Base-by-base conservation (phyloP, 1,139 yeast genomes). In the Hanseniaspora sp. region DNA sequence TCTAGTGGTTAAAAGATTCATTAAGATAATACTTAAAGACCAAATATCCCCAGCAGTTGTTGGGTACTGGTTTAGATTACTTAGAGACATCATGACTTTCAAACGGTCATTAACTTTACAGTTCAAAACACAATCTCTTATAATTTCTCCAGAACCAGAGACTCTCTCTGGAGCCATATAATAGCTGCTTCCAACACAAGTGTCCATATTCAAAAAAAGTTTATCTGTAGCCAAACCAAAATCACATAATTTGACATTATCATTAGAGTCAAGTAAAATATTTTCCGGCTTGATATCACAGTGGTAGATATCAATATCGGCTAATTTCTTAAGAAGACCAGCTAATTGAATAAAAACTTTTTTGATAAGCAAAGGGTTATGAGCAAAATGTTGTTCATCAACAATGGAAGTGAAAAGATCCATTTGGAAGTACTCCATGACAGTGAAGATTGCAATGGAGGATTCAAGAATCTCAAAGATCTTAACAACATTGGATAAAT, bases 271-370 rank as follows among this genome's bases (percentile, higher is more conserved):
- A 53, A 82, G 75, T 71, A 88, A 72, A 48, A 88, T 77, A 65
- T 88, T 88, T 67, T 88, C 96, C 1, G 96, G 96, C 68, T 88
- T 87, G 61, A 88, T 75, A 67, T 88, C 96, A 67, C 96, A 88
- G 65, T 88, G 96, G 63, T 77, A 88, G 13, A 88, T 78, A 39
- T 80, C 78, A 44, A 74, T 71, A 12, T 75, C 70, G 61, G 83
- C 86, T 63, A 95, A 84, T 67, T 79, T 82, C 46, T 75, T 74
- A 37, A 88, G 73, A 1, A 82, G 95, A 57, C 83, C 86, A 18
- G 86, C 71, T 51, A 88, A 70, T 67, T 88, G 96, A 33, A 82
- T 67, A 66, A 87, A 86, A 44, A 85, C 86, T 55, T 77, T 76
- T 63, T 83, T 84, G 71, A 85, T 80, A 60, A 82, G 67, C 28